phyloP scores from a whole-genome alignment of 371 early-diverging fungal species.

The Actinomortierella wolfii region DNA sequence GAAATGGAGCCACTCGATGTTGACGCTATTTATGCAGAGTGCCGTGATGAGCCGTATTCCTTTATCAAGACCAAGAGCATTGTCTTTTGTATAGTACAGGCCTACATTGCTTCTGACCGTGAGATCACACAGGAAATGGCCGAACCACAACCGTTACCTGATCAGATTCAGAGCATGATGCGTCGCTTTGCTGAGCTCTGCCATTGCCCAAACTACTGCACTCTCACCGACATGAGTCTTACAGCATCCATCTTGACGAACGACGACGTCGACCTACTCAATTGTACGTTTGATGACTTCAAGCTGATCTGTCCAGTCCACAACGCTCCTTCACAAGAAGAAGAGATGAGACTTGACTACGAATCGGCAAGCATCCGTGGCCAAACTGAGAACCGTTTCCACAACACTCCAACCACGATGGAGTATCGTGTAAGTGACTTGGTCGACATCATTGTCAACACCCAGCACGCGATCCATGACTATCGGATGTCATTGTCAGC shows the following conservation, averaged over 20 bases:
- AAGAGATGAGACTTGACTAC: background rate
- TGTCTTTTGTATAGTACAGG: too few species aligned
- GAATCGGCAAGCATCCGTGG: background rate
- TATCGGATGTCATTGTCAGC: conserved; percentile 6
- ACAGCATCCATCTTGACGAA: background rate
- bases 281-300: background rate
- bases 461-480: conserved; percentile 6
- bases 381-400: background rate
- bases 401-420: background rate
- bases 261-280: background rate
- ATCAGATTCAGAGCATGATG: background rate
- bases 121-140: too few species aligned
- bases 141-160: too few species aligned
- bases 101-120: too few species aligned
- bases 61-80: too few species aligned
- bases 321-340: background rate
- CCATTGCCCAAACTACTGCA: background rate
- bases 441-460: conserved; percentile 10
- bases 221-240: background rate
- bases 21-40: too few species aligned
- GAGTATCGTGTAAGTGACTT: background rate
- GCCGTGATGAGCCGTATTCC: too few species aligned
- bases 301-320: background rate
- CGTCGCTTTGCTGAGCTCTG: background rate
- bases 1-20: too few species aligned